phyloP scores from a whole-genome alignment of 2,329 filamentous ascomycete species.

The Aspergillus sp. region DNA sequence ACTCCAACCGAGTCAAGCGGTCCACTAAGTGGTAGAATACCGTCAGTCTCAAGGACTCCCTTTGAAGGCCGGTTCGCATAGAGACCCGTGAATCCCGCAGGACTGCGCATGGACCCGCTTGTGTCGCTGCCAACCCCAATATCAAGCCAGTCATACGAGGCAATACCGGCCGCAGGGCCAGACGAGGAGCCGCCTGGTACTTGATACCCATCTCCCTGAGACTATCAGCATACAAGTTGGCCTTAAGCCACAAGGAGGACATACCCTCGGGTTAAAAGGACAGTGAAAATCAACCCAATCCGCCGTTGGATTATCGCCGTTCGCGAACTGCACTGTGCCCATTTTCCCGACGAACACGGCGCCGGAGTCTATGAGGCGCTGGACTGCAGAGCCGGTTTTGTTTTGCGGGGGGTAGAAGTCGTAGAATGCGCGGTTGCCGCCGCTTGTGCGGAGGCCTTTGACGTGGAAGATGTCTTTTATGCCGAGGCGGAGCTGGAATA shows the following conservation, averaged over 20 bases:
- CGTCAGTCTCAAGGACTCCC: slow-evolving; percentile 41
- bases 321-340: slow-evolving; percentile 36
- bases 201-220: slow-evolving; percentile 34
- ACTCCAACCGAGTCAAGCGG: slow-evolving; percentile 47
- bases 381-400: slow-evolving; percentile 52
- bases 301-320: slow-evolving; percentile 27
- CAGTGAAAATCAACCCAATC: slow-evolving; percentile 38
- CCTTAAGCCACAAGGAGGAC: neutral
- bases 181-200: slow-evolving; percentile 20
- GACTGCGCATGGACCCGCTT: slow-evolving; percentile 31
- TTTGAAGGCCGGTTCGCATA: slow-evolving; percentile 50
- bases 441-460: slow-evolving; percentile 55
- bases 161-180: slow-evolving; percentile 24
- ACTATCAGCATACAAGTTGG: neutral
- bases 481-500: slow-evolving; percentile 46
- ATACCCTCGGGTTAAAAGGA: slow-evolving; percentile 37
- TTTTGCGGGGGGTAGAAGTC: slow-evolving; percentile 50
- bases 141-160: slow-evolving; percentile 36
- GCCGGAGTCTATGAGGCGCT: slow-evolving; percentile 59
- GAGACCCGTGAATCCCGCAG: slow-evolving; percentile 27
- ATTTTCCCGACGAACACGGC: slow-evolving; percentile 47
- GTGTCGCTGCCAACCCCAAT: slow-evolving; percentile 23
- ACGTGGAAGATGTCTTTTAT: slow-evolving; percentile 65
- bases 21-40: slow-evolving; percentile 43
- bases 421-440: slow-evolving; percentile 61